These are phyloP conservation scores for Asterionellopsis glacialis DNA, from an alignment of 108 stramenopile species.

Conservation along the genomic window DNA sequence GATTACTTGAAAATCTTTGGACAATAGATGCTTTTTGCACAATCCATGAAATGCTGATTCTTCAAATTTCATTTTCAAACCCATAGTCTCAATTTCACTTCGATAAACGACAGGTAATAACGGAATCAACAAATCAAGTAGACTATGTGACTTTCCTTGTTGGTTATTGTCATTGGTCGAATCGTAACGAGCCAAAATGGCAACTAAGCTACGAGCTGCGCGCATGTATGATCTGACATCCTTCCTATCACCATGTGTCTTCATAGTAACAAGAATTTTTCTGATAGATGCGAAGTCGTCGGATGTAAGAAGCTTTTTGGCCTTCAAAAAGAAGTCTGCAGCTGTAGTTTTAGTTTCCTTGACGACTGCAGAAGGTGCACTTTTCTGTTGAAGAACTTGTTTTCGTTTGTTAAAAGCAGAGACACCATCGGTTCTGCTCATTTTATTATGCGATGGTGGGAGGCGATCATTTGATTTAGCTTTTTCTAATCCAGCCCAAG, in stretches of 20 bases:
- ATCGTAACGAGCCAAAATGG: constrained; percentile 27
- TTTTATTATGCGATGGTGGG: no score
- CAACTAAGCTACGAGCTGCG: constrained; percentile 24
- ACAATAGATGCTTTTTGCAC: constrained; percentile 24
- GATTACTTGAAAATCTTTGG: constrained; percentile 19
- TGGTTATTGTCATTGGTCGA: not conserved
- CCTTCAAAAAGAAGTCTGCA: constrained; percentile 36
- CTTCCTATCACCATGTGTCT: constrained; percentile 34
- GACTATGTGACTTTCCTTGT: not conserved
- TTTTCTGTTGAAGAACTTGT: constrained; percentile 5
- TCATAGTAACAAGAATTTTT: constrained; percentile 61
- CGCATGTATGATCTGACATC: constrained; percentile 23
- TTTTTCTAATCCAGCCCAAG: no score
- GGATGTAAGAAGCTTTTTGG: constrained; percentile 18
- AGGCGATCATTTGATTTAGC: no score
- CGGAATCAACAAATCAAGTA: constrained; percentile 52
- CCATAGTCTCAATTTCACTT: constrained; percentile 35
- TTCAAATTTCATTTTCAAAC: constrained; percentile 35
- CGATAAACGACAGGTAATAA: constrained; percentile 51
- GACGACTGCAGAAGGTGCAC: not conserved
- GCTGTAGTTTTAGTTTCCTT: constrained; percentile 16
- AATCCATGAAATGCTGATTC: constrained; percentile 23
- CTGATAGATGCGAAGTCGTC: constrained; percentile 52
- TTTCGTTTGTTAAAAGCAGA: not conserved
- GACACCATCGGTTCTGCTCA: no score